phyloP scores from a whole-genome alignment of 345 rosid species.

The Populus simonii region DNA sequence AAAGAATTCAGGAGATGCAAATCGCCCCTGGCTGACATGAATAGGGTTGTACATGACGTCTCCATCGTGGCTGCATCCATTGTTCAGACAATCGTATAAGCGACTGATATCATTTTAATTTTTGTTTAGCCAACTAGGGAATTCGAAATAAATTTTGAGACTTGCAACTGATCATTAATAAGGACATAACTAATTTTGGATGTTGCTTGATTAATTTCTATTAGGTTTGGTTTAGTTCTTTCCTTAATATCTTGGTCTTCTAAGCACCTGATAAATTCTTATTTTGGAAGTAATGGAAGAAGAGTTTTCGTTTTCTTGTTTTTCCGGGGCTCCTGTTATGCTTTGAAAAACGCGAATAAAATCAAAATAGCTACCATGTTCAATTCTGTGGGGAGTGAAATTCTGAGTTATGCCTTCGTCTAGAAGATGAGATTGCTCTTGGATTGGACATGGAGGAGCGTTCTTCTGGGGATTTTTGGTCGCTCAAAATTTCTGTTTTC shows the following conservation, averaged over 20 bases:
- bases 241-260: background rate
- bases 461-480: background rate
- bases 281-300: background rate
- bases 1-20: slow-evolving; percentile 11
- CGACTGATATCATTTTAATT: background rate
- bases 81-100: slow-evolving; percentile 8
- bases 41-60: slow-evolving; percentile 25
- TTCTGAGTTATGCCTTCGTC: background rate
- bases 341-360: background rate
- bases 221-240: too few relatives aligned
- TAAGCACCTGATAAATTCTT: too few relatives aligned
- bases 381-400: background rate
- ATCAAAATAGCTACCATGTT: background rate
- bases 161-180: background rate
- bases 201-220: too few relatives aligned
- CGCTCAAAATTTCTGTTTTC: background rate
- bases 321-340: background rate
- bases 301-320: background rate
- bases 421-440: background rate
- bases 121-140: background rate
- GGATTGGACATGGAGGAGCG: background rate
- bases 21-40: slow-evolving; percentile 25
- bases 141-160: background rate
- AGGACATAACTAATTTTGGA: too few relatives aligned
- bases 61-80: slow-evolving; percentile 26